Evolutionary conservation across 2,329 filamentous ascomycete genomes (phyloP), one percentile per base, ranked within the genome.

Genomic region (Hypoxylon sp.): DNA sequence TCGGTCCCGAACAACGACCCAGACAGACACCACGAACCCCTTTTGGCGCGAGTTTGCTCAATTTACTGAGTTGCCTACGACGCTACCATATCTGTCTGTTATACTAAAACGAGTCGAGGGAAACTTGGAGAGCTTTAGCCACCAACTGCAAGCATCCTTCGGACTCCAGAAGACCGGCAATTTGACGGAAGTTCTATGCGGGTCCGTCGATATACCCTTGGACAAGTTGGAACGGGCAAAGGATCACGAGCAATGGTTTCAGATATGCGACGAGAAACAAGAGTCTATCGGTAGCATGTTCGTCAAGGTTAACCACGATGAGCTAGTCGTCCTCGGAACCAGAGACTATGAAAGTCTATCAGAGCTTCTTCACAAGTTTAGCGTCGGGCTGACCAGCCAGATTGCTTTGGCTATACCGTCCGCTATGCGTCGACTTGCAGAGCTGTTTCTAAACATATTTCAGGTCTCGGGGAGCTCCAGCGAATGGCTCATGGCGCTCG

Each of bases 401-500:
- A 91, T 99, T 69, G 89, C 93, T 2, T 87, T 91, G 46, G 87
- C 91, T 58, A 83, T 97, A 56, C 91, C 93, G 0, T 87, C 88
- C 2, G 91, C 93, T 72, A 82, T 97, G 32, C 90, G 91, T 55
- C 85, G 87, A n/a, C 78, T 98, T 7, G 91, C 93, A 1, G 94
- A 97, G 74, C 89, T 91, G 26, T 87, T 98, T 37, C 81, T 98
- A 67, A 96, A 98, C 75, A 97, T 99, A 54, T 99, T 94, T 72
- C 95, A 99, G 74, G 94, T 97, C 2, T 94, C 93, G 2, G 93
- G 92, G 0, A 87, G 87, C 37, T 91, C 92, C 2, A 85, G 86
- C 44, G 93, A 97, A 62, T 99, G 95, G 95, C 85, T 99, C 20
- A 95, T 93, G 83, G 89, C 92, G 2, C 82, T 99, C 41, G 92